phyloP scores from a whole-genome alignment of 805 yeast species.

The Starmerella sirachaensis region DNA sequence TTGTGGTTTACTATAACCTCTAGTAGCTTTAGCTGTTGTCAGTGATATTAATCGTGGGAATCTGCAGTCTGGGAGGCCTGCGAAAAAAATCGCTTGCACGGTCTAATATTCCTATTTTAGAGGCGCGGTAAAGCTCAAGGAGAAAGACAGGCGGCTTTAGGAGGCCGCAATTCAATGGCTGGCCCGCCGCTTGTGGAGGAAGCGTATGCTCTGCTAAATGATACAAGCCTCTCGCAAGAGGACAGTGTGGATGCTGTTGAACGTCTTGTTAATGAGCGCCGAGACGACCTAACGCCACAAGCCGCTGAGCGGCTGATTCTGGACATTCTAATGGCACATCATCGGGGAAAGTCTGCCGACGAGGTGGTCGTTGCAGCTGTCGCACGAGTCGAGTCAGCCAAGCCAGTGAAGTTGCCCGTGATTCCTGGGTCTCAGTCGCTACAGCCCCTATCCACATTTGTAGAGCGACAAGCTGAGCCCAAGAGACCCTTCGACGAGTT shows the following conservation, averaged over 20 bases:
- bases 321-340: conserved; percentile 34
- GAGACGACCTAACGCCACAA: conserved; percentile 14
- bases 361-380: conserved; percentile 17
- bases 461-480: not conserved
- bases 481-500: conserved; percentile 33
- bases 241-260: conserved; percentile 33
- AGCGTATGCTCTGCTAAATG: conserved; percentile 25
- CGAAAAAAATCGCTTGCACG: too few relatives aligned
- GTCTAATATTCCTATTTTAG: too few relatives aligned
- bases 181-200: not conserved
- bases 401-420: conserved; percentile 13
- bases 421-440: conserved; percentile 5
- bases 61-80: too few relatives aligned
- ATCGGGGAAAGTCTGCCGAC: conserved; percentile 23
- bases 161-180: conserved; percentile 7
- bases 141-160: too few relatives aligned
- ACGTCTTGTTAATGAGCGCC: conserved; percentile 25
- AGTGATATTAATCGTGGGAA: too few relatives aligned
- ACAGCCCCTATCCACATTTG: not conserved
- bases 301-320: conserved; percentile 31
- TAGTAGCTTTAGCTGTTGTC: too few relatives aligned
- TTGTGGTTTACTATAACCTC: too few relatives aligned
- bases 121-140: too few relatives aligned
- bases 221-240: conserved; percentile 29
- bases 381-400: conserved; percentile 7